These are phyloP conservation scores for Jacaranda copaia DNA, from an alignment of 257 asterid genomes.

Conservation along the genomic window DNA sequence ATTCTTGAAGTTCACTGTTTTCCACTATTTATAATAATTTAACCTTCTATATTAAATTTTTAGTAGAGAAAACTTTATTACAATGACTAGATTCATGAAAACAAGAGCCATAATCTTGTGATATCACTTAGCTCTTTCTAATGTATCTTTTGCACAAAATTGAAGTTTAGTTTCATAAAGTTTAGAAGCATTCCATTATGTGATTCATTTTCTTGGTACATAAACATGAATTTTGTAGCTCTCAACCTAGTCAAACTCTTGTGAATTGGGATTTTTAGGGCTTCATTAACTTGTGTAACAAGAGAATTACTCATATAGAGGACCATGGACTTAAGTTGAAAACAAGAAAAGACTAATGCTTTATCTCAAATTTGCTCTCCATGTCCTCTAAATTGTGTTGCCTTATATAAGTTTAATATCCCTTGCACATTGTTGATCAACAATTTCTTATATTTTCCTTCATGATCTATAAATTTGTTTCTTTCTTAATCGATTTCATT, in stretches of 20 bases:
- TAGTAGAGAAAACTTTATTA: too few relatives aligned
- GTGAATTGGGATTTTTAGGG: constrained; percentile 39
- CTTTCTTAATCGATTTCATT: too few relatives aligned
- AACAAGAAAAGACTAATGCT: constrained; percentile 14
- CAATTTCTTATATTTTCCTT: constrained; percentile 8
- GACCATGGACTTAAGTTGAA: neutral
- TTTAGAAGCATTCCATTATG: constrained; percentile 26
- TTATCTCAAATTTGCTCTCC: constrained; percentile 22
- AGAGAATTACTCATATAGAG: neutral
- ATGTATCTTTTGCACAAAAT: constrained; percentile 37
- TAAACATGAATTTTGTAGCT: constrained; percentile 32
- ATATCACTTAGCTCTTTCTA: constrained; percentile 1
- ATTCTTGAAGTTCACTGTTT: too few relatives aligned
- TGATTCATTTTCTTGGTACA: constrained; percentile 36
- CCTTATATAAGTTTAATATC: constrained; percentile 21
- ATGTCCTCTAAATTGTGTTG: constrained; percentile 12
- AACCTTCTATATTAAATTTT: too few relatives aligned
- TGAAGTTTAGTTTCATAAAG: constrained; percentile 39
- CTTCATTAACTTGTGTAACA: constrained; percentile 22
- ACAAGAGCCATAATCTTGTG: too few relatives aligned
- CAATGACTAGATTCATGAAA: too few relatives aligned
- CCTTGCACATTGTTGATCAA: neutral
- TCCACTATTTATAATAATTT: neutral
- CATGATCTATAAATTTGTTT: constrained; percentile 3
- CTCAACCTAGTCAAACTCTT: constrained; percentile 39